Evolutionary conservation across 2,329 filamentous ascomycete species (phyloP).

Genomic region (Pseudocercospora fijiensis): DNA sequence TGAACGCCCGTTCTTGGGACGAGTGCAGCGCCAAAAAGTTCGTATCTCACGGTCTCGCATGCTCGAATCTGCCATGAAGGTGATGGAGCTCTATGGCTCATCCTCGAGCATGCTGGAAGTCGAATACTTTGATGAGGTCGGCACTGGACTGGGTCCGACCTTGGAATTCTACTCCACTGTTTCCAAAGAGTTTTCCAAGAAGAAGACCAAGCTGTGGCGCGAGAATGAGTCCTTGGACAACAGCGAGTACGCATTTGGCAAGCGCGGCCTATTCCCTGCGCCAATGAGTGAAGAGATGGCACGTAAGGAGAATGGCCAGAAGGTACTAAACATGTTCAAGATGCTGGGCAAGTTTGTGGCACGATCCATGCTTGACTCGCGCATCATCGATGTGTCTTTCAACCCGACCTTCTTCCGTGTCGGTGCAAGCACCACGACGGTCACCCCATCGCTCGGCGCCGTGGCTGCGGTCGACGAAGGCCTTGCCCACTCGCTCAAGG

Average conservation of each 20-base stretch:
- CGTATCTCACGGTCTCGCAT: slow-evolving; percentile 93
- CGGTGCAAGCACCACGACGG: slow-evolving; percentile 65
- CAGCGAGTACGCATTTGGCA: slow-evolving; percentile 81
- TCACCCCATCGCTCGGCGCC: slow-evolving; percentile 82
- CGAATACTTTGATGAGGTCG: slow-evolving; percentile 98
- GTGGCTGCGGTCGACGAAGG: slow-evolving; percentile 86
- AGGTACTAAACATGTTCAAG: slow-evolving; percentile 83
- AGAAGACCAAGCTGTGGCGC: slow-evolving; percentile 94
- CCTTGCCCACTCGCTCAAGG: slow-evolving; percentile 78
- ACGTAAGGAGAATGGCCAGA: slow-evolving; percentile 74
- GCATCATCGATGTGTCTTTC: slow-evolving; percentile 96
- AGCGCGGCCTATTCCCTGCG: slow-evolving; percentile 83
- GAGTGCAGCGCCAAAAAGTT: slow-evolving; percentile 95
- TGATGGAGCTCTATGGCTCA: slow-evolving; percentile 98
- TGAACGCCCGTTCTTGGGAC: slow-evolving; percentile 85
- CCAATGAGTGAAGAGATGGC: slow-evolving; percentile 81
- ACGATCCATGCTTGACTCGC: slow-evolving; percentile 94
- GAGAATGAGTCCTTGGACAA: slow-evolving; percentile 74
- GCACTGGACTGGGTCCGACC: slow-evolving; percentile 90
- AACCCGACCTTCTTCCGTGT: slow-evolving; percentile 98
- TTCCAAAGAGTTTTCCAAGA: slow-evolving; percentile 95
- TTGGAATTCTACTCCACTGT: slow-evolving; percentile 98
- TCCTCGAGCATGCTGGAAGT: slow-evolving; percentile 95
- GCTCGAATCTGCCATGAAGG: slow-evolving; percentile 92
- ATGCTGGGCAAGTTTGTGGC: slow-evolving; percentile 96